These are phyloP conservation scores for Calonectria pseudoturangicola DNA, from an alignment of 2,329 filamentous ascomycete species.

Conservation along the genomic window DNA sequence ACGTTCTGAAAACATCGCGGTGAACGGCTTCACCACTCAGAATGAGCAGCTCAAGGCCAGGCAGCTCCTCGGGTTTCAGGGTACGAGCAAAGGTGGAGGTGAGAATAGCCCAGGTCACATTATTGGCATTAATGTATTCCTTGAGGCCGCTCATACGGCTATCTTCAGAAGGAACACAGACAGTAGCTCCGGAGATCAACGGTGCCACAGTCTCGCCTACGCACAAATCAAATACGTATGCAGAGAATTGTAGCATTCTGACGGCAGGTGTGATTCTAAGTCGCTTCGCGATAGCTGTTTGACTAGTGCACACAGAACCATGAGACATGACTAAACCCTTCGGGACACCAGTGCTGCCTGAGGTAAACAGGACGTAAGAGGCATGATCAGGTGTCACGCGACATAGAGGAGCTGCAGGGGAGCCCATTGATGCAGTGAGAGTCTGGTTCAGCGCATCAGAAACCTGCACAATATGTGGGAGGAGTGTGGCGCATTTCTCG, in stretches of 20 bases:
- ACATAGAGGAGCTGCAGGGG: neutral
- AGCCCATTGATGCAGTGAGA: neutral
- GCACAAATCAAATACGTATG: constrained; percentile 16
- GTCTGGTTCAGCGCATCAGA: neutral
- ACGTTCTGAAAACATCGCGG: constrained; percentile 1
- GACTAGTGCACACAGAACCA: constrained; percentile 19
- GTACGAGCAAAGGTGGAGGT: constrained; percentile 14
- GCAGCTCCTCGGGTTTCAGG: neutral
- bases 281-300: constrained; percentile 11
- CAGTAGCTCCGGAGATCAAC: constrained; percentile 8
- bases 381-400: neutral
- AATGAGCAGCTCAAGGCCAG: constrained; percentile 11
- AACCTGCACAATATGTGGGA: neutral
- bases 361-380: constrained; percentile 13
- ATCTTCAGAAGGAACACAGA: constrained; percentile 16
- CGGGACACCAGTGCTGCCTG: constrained; percentile 26
- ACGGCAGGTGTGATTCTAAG: neutral
- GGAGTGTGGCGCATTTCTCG: constrained; percentile 5
- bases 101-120: constrained; percentile 18
- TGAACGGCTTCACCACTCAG: constrained; percentile 17
- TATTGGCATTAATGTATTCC: constrained; percentile 1
- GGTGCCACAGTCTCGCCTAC: constrained; percentile 7
- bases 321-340: constrained; percentile 39
- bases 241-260: constrained; percentile 9
- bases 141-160: constrained; percentile 16